A percentile compares a stretch with the other conserved stretches of the same genome.
Evolutionary conservation across 495 filamentous ascomycete species (phyloP).

Genomic region (Penicillium daleae): DNA sequence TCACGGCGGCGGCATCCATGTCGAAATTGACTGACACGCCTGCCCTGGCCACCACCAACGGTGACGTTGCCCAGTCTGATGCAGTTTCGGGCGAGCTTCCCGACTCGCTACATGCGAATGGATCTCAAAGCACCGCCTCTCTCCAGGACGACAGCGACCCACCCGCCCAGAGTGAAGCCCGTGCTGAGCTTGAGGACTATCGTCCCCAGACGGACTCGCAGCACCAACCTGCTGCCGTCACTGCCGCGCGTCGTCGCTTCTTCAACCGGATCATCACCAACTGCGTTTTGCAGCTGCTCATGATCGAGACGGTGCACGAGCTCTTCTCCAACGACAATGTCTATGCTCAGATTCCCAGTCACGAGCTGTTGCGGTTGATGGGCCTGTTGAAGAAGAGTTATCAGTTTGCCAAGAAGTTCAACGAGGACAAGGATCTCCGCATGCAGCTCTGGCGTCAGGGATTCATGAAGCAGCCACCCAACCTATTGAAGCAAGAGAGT

Average conservation of each 20-base stretch:
- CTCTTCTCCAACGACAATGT: slow-evolving; percentile 97
- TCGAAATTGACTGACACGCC: slow-evolving; percentile 33
- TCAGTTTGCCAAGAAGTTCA: slow-evolving; percentile 95
- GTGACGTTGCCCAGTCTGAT: slow-evolving; percentile 34
- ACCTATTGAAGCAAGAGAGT: slow-evolving; percentile 96
- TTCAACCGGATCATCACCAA: slow-evolving; percentile 99
- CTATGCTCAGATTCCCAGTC: slow-evolving; percentile 87
- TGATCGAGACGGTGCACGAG: slow-evolving; percentile 99
- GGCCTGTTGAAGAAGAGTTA: slow-evolving; percentile 90
- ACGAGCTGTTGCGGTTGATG: slow-evolving; percentile 90
- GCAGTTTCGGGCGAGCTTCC: slow-evolving; percentile 36
- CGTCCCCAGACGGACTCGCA: slow-evolving; percentile 66
- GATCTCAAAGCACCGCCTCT: slow-evolving; percentile 44
- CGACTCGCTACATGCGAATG: slow-evolving; percentile 67
- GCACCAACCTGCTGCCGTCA: slow-evolving; percentile 89
- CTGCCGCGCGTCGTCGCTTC: slow-evolving; percentile 88
- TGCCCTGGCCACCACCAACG: slow-evolving; percentile 30
- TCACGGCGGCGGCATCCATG: slow-evolving; percentile 76
- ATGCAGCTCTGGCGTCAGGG: slow-evolving; percentile 95
- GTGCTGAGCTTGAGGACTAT: slow-evolving; percentile 83
- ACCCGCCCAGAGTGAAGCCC: slow-evolving; percentile 35
- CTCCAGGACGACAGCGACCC: slow-evolving; percentile 48
- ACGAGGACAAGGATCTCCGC: slow-evolving; percentile 92
- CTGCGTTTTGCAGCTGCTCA: slow-evolving; percentile 94
- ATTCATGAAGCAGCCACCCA: slow-evolving; percentile 99